These are phyloP conservation scores for Diplodia seriata DNA, from an alignment of 2,329 filamentous ascomycete genomes.

Conservation along the genomic window DNA sequence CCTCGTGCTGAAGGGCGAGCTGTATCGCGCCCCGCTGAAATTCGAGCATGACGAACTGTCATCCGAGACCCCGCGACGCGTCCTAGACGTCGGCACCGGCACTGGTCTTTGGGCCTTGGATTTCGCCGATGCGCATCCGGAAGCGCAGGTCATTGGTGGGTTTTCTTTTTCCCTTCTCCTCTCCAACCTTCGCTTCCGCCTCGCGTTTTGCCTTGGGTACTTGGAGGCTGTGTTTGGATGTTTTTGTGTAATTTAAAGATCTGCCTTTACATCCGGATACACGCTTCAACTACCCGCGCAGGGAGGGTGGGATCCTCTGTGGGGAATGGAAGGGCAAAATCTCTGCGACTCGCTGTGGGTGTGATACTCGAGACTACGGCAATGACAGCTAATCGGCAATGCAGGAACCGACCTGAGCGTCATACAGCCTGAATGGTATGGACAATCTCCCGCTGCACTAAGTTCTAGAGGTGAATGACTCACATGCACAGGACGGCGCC, in stretches of 20 bases:
- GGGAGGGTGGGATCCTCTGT: too few relatives aligned
- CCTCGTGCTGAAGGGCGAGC: constrained; percentile 46
- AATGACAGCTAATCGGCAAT: background rate
- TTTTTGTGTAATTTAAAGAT: too few relatives aligned
- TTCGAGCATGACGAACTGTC: constrained; percentile 28
- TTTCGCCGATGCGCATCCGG: constrained; percentile 43
- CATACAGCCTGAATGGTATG: constrained; percentile 55
- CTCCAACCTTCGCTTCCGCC: background rate
- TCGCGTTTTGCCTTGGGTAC: background rate
- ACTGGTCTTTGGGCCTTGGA: constrained; percentile 39
- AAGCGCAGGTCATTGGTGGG: constrained; percentile 41
- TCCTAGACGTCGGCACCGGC: constrained; percentile 46
- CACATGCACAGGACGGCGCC: constrained; percentile 51
- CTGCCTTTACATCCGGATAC: too few relatives aligned
- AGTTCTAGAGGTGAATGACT: background rate
- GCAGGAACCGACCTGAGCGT: constrained; percentile 54
- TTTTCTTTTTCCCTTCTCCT: background rate
- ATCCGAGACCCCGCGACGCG: constrained; percentile 33
- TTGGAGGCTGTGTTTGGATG: too few relatives aligned
- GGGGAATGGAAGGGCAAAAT: background rate
- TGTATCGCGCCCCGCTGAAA: constrained; percentile 41
- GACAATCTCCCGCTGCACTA: constrained; percentile 37
- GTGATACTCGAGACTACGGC: background rate
- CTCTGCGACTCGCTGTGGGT: background rate
- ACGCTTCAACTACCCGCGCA: too few relatives aligned